Percentiles rank a stretch among this genome's conserved stretches.
These are phyloP conservation scores for Huntiella decipiens DNA, from an alignment of 2,329 filamentous ascomycete species.

Conservation along the genomic window DNA sequence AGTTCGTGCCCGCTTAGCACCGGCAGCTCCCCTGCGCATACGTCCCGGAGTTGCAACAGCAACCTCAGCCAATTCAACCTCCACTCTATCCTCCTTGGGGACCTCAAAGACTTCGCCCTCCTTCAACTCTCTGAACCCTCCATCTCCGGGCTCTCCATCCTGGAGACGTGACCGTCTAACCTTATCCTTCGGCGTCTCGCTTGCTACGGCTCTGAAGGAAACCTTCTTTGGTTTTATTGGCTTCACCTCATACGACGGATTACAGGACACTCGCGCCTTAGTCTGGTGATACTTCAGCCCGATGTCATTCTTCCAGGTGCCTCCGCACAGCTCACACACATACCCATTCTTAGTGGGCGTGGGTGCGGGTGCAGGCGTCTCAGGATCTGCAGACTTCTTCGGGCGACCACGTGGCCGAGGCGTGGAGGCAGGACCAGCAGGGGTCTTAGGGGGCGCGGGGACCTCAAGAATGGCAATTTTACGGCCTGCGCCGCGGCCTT, in stretches of 20 bases:
- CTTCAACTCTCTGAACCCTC: constrained; percentile 3
- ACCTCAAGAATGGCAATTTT: too few relatives aligned
- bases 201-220: background rate
- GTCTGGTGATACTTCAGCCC: constrained; percentile 39
- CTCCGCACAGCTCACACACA: constrained; percentile 32
- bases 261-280: constrained; percentile 35
- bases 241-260: constrained; percentile 22
- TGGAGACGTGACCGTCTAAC: background rate
- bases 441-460: background rate
- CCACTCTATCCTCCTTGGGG: background rate
- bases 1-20: background rate
- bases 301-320: constrained; percentile 37
- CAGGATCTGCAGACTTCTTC: background rate
- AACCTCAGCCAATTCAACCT: background rate
- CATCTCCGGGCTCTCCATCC: background rate
- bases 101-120: constrained; percentile 6
- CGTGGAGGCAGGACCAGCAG: background rate
- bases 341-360: background rate
- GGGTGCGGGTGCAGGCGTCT: background rate
- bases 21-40: background rate
- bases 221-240: constrained; percentile 7
- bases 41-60: background rate
- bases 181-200: background rate
- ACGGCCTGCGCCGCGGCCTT: too few relatives aligned
- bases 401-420: background rate